Base-by-base conservation (phyloP, 208 protist genomes). In the Sergeia podlipaevii region DNA sequence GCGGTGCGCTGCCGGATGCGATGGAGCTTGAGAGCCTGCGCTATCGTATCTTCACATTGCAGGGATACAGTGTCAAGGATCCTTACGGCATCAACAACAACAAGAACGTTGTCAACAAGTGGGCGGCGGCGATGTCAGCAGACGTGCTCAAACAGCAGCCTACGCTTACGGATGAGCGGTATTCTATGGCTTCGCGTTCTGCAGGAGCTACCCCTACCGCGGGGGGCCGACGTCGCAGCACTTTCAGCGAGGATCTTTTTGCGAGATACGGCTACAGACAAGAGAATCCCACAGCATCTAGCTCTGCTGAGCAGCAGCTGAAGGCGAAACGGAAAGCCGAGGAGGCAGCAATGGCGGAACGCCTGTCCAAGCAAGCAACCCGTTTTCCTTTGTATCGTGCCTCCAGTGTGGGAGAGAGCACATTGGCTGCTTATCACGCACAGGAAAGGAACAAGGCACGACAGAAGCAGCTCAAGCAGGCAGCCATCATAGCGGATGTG, bases 11-110 rank as follows among this genome's bases (percentile, higher is more conserved):
- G 52, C 85, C 81, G 26, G 82, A 85, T 42, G 74, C 79, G 49
- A 72, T 80, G 60, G 81, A 93, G 54, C 63, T 93, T 8, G 81
- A 90, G 65, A 59, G 59, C 34, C 59, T 89, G 60, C 85, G 85
- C 21, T 93, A 93, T 57, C 71, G 71, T 36, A 77, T 93, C 23
- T 93, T 89, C 37, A 70, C 69, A 8, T 65, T 93, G 15, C 59
- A 77, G 23, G 79, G 74, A n/a, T 80, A 80, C 74, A 72, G 47
- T 55, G 59, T 55, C 21, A 39, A 48, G 42, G 70, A 76, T 36
- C 69, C 73, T 15, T 55, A 54, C 1, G 77, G 72, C 3, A 61
- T 81, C 46, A 62, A 70, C 3, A 46, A 41, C 17, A 68, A 30
- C 8, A 29, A 36, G 28, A 43, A 36, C 13, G 60, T 34, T 8